Percentiles rank a stretch among this genome's conserved stretches.
Conservation (phyloP, 2,329 filamentous ascomycete species). For the Zymoseptoria brevis region DNA sequence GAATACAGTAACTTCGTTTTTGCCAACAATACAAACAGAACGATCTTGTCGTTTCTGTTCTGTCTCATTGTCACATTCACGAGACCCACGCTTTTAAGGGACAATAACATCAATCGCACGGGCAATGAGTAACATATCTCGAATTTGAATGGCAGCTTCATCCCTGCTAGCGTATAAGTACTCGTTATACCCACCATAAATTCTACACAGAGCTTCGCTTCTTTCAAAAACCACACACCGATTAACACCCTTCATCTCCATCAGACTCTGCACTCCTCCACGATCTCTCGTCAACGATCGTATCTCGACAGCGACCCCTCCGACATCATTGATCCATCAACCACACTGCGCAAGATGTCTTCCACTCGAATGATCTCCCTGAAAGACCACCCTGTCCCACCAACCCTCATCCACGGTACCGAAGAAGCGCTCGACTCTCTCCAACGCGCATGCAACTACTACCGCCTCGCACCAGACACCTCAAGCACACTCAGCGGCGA, state of each 20-base stretch:
- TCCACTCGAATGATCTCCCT: neutral
- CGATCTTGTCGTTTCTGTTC: neutral
- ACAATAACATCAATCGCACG: too few species aligned
- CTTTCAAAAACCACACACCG: neutral
- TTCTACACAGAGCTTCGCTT: neutral
- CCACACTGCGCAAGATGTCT: neutral
- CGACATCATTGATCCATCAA: neutral
- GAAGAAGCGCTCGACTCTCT: neutral
- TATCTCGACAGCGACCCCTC: neutral
- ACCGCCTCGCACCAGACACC: neutral
- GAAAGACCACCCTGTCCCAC: neutral
- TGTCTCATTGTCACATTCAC: neutral
- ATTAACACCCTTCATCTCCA: neutral
- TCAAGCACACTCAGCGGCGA: neutral
- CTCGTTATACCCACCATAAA: neutral
- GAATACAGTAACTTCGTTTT: neutral
- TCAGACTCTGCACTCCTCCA: neutral
- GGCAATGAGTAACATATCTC: too few species aligned
- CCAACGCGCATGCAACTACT: neutral
- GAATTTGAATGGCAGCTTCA: neutral
- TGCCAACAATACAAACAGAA: neutral
- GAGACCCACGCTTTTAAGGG: too few species aligned
- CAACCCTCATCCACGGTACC: neutral
- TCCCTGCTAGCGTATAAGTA: neutral
- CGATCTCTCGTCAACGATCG: neutral